Evolutionary conservation across 2,329 filamentous ascomycete genomes (phyloP), one percentile per base, ranked within the genome.

Genomic region (Acrocalymma vagum): DNA sequence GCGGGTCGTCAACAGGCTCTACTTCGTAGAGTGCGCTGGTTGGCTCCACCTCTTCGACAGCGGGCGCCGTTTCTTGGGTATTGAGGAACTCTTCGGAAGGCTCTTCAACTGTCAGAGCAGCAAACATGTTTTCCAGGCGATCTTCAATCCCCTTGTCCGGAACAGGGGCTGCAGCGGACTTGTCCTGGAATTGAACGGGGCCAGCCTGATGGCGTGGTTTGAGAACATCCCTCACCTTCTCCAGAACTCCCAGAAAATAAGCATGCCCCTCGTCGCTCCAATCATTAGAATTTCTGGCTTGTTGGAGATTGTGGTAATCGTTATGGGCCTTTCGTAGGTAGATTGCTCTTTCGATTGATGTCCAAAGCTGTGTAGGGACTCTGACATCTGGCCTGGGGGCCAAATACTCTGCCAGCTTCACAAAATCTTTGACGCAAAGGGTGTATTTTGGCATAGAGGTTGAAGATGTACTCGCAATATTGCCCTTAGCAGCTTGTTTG

Each of bases 381-480:
- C n/a, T 20, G 11, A 29, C 34, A 32, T 32, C 11, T 38, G 34
- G 13, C 3, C 30, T 46, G 6, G 24, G 36, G 5, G 55, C 62
- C 18, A 75, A 62, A 38, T 59, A 69, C 24, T 71, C 46, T 10
- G 71, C 72, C 5, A 76, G 48, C 0, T 60, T 55, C 2, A 71
- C 31, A 26, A 75, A 74, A 31, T 73, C 67, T n/a, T 63, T 62
- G 48, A 72, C 58, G 18, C 60, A 53, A 22, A 74, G 62, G 27
- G 65, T 55, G 28, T 72, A 62, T 27, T 63, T 65, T 15, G 56
- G 42, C 38, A 37, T 32, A 14, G 16, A 6, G 26, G 6, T 29
- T 16, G 24, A 2, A 11, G 24, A 32, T 11, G 20, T 22, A 25
- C 27, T 26, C n/a, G 16, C 18, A 14, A 15, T 16, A 21, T 26